Conservation (phyloP, 2,329 filamentous ascomycete genomes). For the Aspergillus sp. region DNA sequence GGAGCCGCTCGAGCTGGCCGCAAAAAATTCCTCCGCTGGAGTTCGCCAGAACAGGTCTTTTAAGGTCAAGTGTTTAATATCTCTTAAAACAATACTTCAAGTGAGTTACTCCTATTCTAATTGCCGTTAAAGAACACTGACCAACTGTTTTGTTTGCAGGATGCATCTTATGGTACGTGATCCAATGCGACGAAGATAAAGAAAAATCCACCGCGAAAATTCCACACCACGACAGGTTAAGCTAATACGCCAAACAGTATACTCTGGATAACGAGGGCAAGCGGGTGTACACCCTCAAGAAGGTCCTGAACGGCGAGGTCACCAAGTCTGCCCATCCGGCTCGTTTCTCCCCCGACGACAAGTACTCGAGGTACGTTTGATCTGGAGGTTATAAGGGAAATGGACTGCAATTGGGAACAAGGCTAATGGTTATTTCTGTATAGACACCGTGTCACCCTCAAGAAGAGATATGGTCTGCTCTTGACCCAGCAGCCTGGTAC, state of each 20-base stretch:
- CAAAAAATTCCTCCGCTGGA: slow-evolving; percentile 19
- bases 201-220: neutral
- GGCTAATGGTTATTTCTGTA: slow-evolving; percentile 3
- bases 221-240: neutral
- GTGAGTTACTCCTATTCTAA: slow-evolving; percentile 15
- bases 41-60: neutral
- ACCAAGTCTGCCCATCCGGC: slow-evolving; percentile 96
- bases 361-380: slow-evolving; percentile 67
- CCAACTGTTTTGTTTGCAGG: slow-evolving; percentile 13
- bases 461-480: slow-evolving; percentile 85
- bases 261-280: slow-evolving; percentile 75
- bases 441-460: slow-evolving; percentile 86
- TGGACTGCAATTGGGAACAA: neutral
- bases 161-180: slow-evolving; percentile 39
- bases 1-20: slow-evolving; percentile 12
- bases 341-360: slow-evolving; percentile 95
- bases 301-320: slow-evolving; percentile 66
- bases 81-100: slow-evolving; percentile 10
- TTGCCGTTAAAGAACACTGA: neutral
- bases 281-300: slow-evolving; percentile 92
- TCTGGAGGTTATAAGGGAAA: neutral
- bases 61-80: neutral
- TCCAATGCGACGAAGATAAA: slow-evolving; percentile 2
- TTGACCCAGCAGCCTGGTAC: slow-evolving; percentile 66
- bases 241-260: slow-evolving; percentile 49